phyloP scores from a whole-genome alignment of 2,329 filamentous ascomycete genomes.

The Akanthomyces dipterigenus region DNA sequence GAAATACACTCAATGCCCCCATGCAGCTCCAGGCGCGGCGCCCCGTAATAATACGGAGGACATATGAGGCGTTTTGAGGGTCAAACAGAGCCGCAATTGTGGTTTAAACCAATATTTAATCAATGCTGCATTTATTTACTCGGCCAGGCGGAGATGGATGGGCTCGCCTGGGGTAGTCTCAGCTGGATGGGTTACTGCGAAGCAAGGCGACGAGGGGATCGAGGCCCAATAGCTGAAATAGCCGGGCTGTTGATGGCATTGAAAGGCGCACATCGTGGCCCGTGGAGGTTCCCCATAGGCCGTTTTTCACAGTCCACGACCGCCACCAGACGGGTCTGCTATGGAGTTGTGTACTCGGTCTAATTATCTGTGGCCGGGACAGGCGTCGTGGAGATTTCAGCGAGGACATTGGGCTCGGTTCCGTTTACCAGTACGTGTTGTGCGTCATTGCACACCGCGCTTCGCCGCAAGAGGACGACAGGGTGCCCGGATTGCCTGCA shows the following conservation, averaged over 20 bases:
- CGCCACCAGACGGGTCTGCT: not conserved
- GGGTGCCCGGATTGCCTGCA: no score
- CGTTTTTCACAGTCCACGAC: not conserved
- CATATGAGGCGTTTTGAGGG: not conserved
- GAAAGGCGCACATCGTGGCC: not conserved
- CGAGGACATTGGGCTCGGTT: not conserved
- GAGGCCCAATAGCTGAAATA: no score
- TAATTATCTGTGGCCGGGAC: not conserved
- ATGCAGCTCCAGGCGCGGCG: not conserved
- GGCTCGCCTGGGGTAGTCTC: not conserved
- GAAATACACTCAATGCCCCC: not conserved
- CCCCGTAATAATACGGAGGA: not conserved
- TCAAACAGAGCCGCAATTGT: not conserved
- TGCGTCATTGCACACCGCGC: no score
- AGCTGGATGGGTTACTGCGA: not conserved
- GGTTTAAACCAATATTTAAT: not conserved
- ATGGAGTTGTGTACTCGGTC: not conserved
- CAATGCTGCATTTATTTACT: not conserved
- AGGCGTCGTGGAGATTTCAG: not conserved
- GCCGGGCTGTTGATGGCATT: not conserved
- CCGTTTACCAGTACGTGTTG: no score
- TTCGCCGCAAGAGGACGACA: no score
- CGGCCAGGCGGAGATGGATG: not conserved
- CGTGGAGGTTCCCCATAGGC: not conserved
- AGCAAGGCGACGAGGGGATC: not conserved